These are phyloP conservation scores for Citrus mangshanensis DNA, from an alignment of 345 rosid genomes.

Conservation along the genomic window DNA sequence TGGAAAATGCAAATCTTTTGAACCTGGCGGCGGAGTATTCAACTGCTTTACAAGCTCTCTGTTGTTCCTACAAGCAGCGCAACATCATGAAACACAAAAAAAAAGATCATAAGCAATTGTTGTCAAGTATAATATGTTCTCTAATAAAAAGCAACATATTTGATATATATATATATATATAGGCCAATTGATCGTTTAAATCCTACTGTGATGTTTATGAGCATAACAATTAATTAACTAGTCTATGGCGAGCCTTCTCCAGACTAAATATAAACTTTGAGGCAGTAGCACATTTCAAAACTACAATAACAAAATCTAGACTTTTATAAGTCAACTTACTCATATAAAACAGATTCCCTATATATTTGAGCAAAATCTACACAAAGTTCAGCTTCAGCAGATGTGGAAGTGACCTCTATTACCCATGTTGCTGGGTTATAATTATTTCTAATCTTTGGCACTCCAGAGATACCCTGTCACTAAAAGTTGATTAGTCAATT, in stretches of 20 bases:
- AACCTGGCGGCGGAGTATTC: slow-evolving; percentile 39
- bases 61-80: slow-evolving; percentile 35
- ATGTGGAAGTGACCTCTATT: slow-evolving; percentile 61
- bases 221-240: neutral
- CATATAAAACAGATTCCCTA: slow-evolving; percentile 36
- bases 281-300: neutral
- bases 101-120: neutral
- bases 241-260: neutral
- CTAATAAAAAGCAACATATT: too few species aligned
- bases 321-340: slow-evolving; percentile 37
- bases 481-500: neutral
- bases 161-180: too few species aligned
- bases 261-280: too few species aligned
- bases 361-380: slow-evolving; percentile 58
- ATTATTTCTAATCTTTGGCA: slow-evolving; percentile 54
- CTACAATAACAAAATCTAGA: neutral
- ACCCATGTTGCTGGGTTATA: slow-evolving; percentile 89
- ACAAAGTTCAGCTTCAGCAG: slow-evolving; percentile 53
- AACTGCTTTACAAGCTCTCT: slow-evolving; percentile 40
- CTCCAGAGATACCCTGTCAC: slow-evolving; percentile 52
- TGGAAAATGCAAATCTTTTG: slow-evolving; percentile 54
- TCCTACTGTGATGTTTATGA: too few species aligned
- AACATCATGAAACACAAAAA: neutral
- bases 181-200: too few species aligned
- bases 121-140: too few species aligned